Evolutionary conservation across 2,329 filamentous ascomycete genomes (phyloP).

Genomic region (Dothistroma septosporum): DNA sequence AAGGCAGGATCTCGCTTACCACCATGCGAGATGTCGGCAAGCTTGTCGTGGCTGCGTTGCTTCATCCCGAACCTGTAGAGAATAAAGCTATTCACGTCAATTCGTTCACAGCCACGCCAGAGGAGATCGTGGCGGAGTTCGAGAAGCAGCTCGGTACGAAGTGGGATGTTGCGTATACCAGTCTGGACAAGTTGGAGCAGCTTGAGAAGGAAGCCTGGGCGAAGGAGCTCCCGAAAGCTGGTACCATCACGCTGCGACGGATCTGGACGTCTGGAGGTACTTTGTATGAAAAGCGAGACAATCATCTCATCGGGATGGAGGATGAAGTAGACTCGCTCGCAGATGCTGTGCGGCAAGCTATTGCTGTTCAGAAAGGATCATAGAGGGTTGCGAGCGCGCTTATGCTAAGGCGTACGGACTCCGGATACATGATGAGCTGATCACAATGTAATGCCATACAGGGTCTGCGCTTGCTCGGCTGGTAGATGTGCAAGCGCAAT

Average conservation of each 20-base stretch:
- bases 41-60: conserved; percentile 59
- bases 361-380: conserved; percentile 23
- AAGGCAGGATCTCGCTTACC: conserved; percentile 62
- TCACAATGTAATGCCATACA: background rate
- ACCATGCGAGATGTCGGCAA: conserved; percentile 69
- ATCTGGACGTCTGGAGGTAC: conserved; percentile 73
- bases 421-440: background rate
- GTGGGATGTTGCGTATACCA: conserved; percentile 54
- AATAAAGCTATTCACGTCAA: conserved; percentile 63
- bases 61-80: conserved; percentile 51
- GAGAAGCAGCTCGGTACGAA: conserved; percentile 58
- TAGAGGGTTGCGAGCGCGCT: background rate
- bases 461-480: background rate
- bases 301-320: conserved; percentile 52
- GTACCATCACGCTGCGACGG: conserved; percentile 57
- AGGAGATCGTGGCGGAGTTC: conserved; percentile 61
- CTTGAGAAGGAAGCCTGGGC: conserved; percentile 59
- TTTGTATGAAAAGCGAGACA: conserved; percentile 65
- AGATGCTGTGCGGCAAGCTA: conserved; percentile 41
- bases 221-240: conserved; percentile 50
- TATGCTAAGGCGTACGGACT: background rate
- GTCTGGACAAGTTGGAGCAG: conserved; percentile 52
- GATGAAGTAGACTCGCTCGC: conserved; percentile 51
- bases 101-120: conserved; percentile 64
- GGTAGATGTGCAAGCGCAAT: background rate